phyloP scores from a whole-genome alignment of 2,329 filamentous ascomycete genomes.

The Fusarium sp. region DNA sequence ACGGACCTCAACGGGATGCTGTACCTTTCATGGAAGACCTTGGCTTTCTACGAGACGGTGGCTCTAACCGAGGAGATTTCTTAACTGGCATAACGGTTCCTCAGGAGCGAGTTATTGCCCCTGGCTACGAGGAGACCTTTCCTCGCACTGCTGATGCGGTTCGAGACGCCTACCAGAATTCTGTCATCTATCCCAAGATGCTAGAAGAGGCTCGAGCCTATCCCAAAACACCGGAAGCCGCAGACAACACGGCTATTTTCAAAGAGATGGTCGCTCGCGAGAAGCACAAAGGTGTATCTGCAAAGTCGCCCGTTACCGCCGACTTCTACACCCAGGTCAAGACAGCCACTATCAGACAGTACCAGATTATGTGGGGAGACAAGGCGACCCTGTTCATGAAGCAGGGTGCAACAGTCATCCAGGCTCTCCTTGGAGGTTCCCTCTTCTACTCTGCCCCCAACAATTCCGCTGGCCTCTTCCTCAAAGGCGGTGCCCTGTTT shows the following conservation, averaged over 20 bases:
- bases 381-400: conserved; percentile 74
- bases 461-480: conserved; percentile 72
- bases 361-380: conserved; percentile 75
- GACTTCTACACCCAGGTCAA: conserved; percentile 68
- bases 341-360: conserved; percentile 69
- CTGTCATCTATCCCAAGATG: conserved; percentile 64
- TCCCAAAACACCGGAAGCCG: conserved; percentile 63
- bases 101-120: conserved; percentile 73
- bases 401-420: conserved; percentile 67
- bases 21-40: conserved; percentile 73
- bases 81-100: conserved; percentile 76
- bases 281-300: conserved; percentile 66
- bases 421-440: conserved; percentile 74
- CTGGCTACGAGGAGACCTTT: conserved; percentile 56
- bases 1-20: conserved; percentile 70
- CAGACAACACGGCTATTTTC: conserved; percentile 66
- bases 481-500: conserved; percentile 74
- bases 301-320: conserved; percentile 68
- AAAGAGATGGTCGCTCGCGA: conserved; percentile 64
- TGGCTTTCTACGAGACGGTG: conserved; percentile 72
- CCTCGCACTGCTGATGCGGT: conserved; percentile 61
- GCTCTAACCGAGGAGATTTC: conserved; percentile 75
- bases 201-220: conserved; percentile 67
- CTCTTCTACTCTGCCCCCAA: conserved; percentile 74
- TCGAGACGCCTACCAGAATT: conserved; percentile 63